A percentile compares a stretch with the other conserved stretches of the same genome.
Conservation (phyloP, 2,329 filamentous ascomycete species). For the Ceratocystis lukuohia region DNA sequence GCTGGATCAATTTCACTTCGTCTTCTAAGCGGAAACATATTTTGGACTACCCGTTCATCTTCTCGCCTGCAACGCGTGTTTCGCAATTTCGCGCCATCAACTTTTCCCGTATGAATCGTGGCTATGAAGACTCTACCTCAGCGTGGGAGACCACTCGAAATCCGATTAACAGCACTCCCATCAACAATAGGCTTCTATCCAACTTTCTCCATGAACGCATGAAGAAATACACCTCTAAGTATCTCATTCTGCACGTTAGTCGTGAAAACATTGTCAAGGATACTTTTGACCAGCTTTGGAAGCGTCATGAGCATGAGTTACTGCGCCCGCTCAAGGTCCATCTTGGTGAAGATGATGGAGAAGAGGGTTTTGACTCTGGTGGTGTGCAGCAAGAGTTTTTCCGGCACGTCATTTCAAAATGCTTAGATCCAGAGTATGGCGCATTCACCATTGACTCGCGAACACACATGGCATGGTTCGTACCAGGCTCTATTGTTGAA, state of each 20-base stretch:
- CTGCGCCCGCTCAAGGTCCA: slow-evolving; percentile 78
- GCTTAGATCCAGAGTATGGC: slow-evolving; percentile 63
- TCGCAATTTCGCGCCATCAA: slow-evolving; percentile 82
- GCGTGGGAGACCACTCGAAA: slow-evolving; percentile 43
- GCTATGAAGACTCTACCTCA: slow-evolving; percentile 56
- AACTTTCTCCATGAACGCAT: slow-evolving; percentile 49
- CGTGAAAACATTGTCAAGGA: slow-evolving; percentile 55
- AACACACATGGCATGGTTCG: slow-evolving; percentile 78
- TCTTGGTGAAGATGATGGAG: slow-evolving; percentile 66
- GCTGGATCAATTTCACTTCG: slow-evolving; percentile 50
- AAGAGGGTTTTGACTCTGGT: slow-evolving; percentile 84
- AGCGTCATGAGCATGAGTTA: slow-evolving; percentile 67
- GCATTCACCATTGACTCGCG: slow-evolving; percentile 66
- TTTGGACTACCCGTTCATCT: slow-evolving; percentile 68
- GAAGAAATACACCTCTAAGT: slow-evolving; percentile 54
- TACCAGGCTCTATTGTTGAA: slow-evolving; percentile 66
- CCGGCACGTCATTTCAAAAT: slow-evolving; percentile 65
- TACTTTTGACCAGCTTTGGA: slow-evolving; percentile 80
- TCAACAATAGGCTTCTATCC: slow-evolving; percentile 45
- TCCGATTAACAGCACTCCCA: slow-evolving; percentile 41
- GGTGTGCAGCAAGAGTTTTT: slow-evolving; percentile 97
- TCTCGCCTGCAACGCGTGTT: slow-evolving; percentile 57
- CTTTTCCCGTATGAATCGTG: slow-evolving; percentile 69
- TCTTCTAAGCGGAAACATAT: slow-evolving; percentile 58
- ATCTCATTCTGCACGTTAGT: slow-evolving; percentile 55